A percentile compares a stretch with the other conserved stretches of the same genome.
These are phyloP conservation scores for Penicillium hesseltinei DNA, from an alignment of 2,329 filamentous ascomycete species.

Conservation along the genomic window DNA sequence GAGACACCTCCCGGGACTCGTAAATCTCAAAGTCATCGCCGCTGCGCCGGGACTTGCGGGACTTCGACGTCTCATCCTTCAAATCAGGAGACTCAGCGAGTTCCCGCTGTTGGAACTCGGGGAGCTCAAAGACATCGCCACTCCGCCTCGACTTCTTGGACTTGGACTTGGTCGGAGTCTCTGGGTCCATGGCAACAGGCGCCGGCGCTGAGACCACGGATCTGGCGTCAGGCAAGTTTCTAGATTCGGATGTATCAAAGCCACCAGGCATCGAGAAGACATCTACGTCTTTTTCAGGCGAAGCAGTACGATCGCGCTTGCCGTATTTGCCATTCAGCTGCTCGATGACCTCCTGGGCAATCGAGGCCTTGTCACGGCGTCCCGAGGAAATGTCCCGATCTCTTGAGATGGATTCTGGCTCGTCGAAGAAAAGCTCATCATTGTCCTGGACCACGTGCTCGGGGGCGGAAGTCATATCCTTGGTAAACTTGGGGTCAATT, in stretches of 20 bases:
- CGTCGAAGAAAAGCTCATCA: constrained; percentile 18
- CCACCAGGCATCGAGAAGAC: constrained; percentile 34
- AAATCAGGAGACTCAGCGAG: background rate
- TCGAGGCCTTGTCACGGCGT: constrained; percentile 15
- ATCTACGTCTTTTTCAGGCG: constrained; percentile 20
- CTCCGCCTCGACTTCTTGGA: background rate
- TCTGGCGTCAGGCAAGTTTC: constrained; percentile 9
- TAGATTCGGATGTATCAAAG: constrained; percentile 25
- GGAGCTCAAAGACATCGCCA: background rate
- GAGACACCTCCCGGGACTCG: background rate
- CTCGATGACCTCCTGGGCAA: constrained; percentile 28
- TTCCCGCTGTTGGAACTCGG: background rate
- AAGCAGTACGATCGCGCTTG: constrained; percentile 15
- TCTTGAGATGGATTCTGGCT: constrained; percentile 18
- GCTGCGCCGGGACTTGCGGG: background rate
- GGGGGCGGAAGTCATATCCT: background rate
- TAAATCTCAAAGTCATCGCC: constrained; percentile 3
- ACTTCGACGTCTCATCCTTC: background rate
- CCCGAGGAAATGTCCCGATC: constrained; percentile 3
- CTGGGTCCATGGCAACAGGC: background rate
- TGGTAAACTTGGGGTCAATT: constrained; percentile 37
- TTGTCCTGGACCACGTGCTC: constrained; percentile 16
- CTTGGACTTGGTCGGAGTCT: background rate
- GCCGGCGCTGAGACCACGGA: constrained; percentile 10
- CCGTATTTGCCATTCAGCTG: constrained; percentile 21